Evolutionary conservation across 208 protist species (phyloP).

Genomic region (Wallacemonas sp.): DNA sequence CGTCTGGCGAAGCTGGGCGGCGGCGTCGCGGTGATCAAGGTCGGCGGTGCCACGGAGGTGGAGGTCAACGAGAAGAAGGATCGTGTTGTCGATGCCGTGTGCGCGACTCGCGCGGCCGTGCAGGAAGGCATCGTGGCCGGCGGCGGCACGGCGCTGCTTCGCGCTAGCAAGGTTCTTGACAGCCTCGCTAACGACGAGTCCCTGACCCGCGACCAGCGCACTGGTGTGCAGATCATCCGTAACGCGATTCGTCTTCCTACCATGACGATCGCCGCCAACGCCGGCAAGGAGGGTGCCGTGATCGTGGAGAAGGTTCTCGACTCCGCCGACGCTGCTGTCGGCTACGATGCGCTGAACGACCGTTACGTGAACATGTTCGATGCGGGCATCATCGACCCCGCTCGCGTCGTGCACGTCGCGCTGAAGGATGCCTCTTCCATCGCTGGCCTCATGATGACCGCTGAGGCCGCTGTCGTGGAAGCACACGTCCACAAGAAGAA

Average conservation of each 20-base stretch:
- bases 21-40: conserved; percentile 96
- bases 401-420: conserved; percentile 98
- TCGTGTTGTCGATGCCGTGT: conserved; percentile 98
- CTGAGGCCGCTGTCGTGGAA: conserved; percentile 93
- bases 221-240: conserved; percentile 96
- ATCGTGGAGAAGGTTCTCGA: conserved; percentile 97
- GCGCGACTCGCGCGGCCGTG: conserved; percentile 98
- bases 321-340: conserved; percentile 62
- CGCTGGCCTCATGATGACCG: conserved; percentile 98
- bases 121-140: conserved; percentile 99
- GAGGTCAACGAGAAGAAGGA: conserved; percentile 99
- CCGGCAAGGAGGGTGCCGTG: conserved; percentile 97
- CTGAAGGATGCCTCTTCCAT: conserved; percentile 96
- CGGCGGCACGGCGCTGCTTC: conserved; percentile 97
- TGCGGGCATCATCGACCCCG: conserved; percentile 99
- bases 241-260: conserved; percentile 92
- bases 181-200: conserved; percentile 57
- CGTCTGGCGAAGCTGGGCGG: conserved; percentile 97
- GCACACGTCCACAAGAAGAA: conserved; percentile 35
- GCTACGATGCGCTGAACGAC: conserved; percentile 95
- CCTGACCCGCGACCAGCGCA: conserved; percentile 93
- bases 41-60: conserved; percentile 98
- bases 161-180: conserved; percentile 88
- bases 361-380: conserved; percentile 98
- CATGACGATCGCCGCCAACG: conserved; percentile 97